Base-by-base conservation (phyloP, 1,139 yeast genomes). In the Candida glucosophila region DNA sequence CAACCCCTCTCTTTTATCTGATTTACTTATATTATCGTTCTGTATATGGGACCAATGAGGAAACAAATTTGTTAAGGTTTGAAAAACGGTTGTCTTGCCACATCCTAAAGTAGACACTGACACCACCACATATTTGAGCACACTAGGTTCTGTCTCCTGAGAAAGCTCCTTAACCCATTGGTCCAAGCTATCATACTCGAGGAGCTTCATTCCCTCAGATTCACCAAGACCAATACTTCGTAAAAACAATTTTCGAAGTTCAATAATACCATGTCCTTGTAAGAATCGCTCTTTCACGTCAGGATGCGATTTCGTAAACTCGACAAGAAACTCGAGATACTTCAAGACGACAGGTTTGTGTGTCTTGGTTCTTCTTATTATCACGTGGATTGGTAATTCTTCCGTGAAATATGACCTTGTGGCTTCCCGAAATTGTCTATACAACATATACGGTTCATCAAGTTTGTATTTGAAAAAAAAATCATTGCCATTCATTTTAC, bases 61-160 rank as follows among this genome's bases (percentile, higher is more conserved):
- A 29, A 61, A 77, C 14, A 88, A 45, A 6, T 64, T 47, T 1
- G 47, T 39, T 22, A 90, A 54, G 0, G 90, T 77, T 24, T 69
- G 50, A 4, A 85, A 73, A 0, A 83, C 70, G 0, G 96, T 85
- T 0, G 97, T 86, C 47, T 92, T 92, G 6, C 99, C 99, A 49
- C 96, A 85, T 0, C 97, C 98, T 26, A 90, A 71, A 0, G 95
- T 85, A 0, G 97, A 86, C 8, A 88, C 73, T 0, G 97, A 92
- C 2, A 86, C 68, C 1, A 92, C 43, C 1, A 82, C 67, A 43
- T 73, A 83, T 41, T 74, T 75, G 7, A 25, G 31, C 12, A 22
- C 20, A 4, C 21, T 24, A 6, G 28, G 30, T 6, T 31, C 33
- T 11, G 29, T 19, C 5, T 29, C 30, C 3, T 34, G 17, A 2